Evolutionary conservation across 1,139 yeast genomes (phyloP), one percentile per base, ranked within the genome.

Genomic region (Pichia sp.): DNA sequence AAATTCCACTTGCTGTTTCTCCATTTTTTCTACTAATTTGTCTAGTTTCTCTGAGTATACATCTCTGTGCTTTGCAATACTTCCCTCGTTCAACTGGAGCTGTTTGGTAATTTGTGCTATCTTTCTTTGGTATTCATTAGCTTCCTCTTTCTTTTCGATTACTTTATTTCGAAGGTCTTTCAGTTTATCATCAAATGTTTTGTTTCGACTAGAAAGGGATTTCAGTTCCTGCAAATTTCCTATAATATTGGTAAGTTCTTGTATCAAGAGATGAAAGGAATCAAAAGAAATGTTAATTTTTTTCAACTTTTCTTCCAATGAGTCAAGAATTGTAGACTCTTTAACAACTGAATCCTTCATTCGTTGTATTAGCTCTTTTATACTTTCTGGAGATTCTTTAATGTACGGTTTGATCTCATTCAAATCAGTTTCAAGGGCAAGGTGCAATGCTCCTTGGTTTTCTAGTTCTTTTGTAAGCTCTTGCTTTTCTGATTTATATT

Each of bases 401-500:
- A 80, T 67, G 52, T 80, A 81, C 25, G 73, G 72, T 45, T 74
- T 70, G 39, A 84, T 63, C 45, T 72, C 72, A 40, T 78, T 86
- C 34, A 76, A 63, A 44, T 78, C 82, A 41, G 74, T 73, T 42
- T 71, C 74, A 4, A 76, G 62, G 47, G 79, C 86, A 28, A 72
- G 63, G 12, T 79, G 67, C 35, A 75, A 53, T 36, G 71, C 72
- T 43, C 70, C 71, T 38, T 69, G 69, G 51, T 77, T 80, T 47
- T 78, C 79, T 3, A 75, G 57, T 46, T 75, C 72, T 36, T 72
- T 71, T 24, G 80, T 69, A 41, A 84, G 59, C 31, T 73, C 62
- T 17, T 67, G 64, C 54, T 84, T 85, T 44, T 79, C 80, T 21
- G 68, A 64, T 56, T 78, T 82, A 59, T 84, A 84, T 38, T 70